Evolutionary conservation across 192 early-diverging fungal species (phyloP).

Genomic region (Spizellomyces punctatus): DNA sequence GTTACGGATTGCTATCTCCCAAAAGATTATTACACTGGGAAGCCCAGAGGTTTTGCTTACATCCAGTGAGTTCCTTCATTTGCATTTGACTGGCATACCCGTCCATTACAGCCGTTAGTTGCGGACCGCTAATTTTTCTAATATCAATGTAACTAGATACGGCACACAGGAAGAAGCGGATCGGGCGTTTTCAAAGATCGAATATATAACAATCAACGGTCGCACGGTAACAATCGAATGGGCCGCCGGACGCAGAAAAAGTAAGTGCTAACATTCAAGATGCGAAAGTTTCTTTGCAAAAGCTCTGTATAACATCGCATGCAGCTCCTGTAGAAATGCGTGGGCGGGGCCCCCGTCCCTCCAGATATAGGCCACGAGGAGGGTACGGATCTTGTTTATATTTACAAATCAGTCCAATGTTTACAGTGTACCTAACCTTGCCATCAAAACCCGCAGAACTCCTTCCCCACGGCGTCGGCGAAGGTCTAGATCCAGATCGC

Average conservation of each 20-base stretch:
- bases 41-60: conserved; percentile 51
- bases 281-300: background rate
- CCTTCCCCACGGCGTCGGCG: conserved; percentile 14
- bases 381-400: background rate
- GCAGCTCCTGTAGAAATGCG: conserved; percentile 44
- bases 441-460: background rate
- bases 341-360: conserved; percentile 12
- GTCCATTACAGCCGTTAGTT: background rate
- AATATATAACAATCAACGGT: conserved; percentile 54
- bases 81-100: background rate
- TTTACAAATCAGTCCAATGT: background rate
- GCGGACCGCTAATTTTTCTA: background rate
- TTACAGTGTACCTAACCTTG: background rate
- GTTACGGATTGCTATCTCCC: conserved; percentile 55
- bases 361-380: conserved; percentile 10
- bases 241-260: conserved; percentile 48
- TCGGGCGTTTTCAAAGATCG: conserved; percentile 49
- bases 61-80: conserved; percentile 41
- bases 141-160: conserved; percentile 29
- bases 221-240: conserved; percentile 49
- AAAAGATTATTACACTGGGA: conserved; percentile 44
- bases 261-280: conserved; percentile 19
- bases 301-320: background rate
- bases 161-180: conserved; percentile 46
- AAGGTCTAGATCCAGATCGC: conserved; percentile 9